Evolutionary conservation across 768 basidiomycete species (phyloP).

Genomic region (Lentinula detonsa): DNA sequence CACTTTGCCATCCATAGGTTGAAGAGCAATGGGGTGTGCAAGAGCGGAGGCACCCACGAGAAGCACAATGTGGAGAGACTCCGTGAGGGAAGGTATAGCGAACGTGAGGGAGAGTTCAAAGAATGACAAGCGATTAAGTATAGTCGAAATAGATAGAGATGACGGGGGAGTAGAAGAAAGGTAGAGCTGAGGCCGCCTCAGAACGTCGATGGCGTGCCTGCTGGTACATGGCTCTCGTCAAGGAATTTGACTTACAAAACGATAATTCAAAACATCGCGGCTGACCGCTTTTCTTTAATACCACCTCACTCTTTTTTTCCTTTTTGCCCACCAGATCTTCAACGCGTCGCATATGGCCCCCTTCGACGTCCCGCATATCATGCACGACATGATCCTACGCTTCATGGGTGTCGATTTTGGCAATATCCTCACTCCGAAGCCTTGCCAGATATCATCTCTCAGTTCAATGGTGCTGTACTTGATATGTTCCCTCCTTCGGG

Average conservation of each 20-base stretch:
- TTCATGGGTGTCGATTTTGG: too few species aligned
- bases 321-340: too few species aligned
- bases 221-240: too few species aligned
- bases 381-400: too few species aligned
- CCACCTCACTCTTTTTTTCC: too few species aligned
- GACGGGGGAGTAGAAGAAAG: not conserved
- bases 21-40: not conserved
- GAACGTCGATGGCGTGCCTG: too few species aligned
- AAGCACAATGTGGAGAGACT: not conserved
- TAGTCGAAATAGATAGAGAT: not conserved
- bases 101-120: not conserved
- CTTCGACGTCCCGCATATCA: too few species aligned
- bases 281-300: too few species aligned
- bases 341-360: too few species aligned
- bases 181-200: not conserved
- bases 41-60: not conserved
- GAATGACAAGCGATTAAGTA: not conserved
- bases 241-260: too few species aligned
- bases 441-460: constrained; percentile 45
- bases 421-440: constrained; percentile 37
- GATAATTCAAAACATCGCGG: too few species aligned
- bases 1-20: not conserved
- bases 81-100: not conserved
- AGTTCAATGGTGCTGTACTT: constrained; percentile 60
- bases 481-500: constrained; percentile 63